phyloP scores from a whole-genome alignment of 805 yeast species.

The Sugiyamaella floridensis region DNA sequence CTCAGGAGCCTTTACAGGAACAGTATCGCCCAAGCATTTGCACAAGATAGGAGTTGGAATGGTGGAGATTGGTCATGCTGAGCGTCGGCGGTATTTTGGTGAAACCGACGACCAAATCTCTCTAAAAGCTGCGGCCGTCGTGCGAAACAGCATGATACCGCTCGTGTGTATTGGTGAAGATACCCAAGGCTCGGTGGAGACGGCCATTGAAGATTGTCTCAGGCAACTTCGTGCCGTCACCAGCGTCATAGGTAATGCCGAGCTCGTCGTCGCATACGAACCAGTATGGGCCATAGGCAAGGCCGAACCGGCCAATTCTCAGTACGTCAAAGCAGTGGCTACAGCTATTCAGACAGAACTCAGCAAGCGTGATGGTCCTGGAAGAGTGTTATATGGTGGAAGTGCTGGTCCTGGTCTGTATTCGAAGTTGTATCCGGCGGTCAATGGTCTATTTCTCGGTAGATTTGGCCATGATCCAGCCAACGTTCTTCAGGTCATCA shows the following conservation, averaged over 20 bases:
- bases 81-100: constrained; percentile 22
- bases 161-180: constrained; percentile 25
- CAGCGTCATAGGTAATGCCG: constrained; percentile 2
- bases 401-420: constrained; percentile 26
- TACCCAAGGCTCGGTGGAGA: constrained; percentile 2
- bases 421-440: constrained; percentile 14
- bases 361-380: constrained; percentile 8
- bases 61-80: constrained; percentile 29
- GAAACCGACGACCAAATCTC: constrained; percentile 24
- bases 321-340: constrained; percentile 22
- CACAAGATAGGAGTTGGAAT: constrained; percentile 20
- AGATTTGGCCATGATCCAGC: constrained; percentile 24
- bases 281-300: constrained; percentile 31
- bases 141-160: constrained; percentile 20
- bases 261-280: constrained; percentile 26
- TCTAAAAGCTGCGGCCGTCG: constrained; percentile 20
- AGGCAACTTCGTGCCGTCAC: constrained; percentile 17
- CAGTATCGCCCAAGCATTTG: constrained; percentile 23
- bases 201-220: constrained; percentile 18
- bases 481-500: constrained; percentile 21
- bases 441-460: constrained; percentile 27
- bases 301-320: constrained; percentile 23
- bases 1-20: constrained; percentile 27
- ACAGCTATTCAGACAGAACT: constrained; percentile 16
- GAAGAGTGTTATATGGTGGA: constrained; percentile 26